These are phyloP conservation scores for Amniculicola lignicola DNA, from an alignment of 495 filamentous ascomycete species.

Conservation along the genomic window DNA sequence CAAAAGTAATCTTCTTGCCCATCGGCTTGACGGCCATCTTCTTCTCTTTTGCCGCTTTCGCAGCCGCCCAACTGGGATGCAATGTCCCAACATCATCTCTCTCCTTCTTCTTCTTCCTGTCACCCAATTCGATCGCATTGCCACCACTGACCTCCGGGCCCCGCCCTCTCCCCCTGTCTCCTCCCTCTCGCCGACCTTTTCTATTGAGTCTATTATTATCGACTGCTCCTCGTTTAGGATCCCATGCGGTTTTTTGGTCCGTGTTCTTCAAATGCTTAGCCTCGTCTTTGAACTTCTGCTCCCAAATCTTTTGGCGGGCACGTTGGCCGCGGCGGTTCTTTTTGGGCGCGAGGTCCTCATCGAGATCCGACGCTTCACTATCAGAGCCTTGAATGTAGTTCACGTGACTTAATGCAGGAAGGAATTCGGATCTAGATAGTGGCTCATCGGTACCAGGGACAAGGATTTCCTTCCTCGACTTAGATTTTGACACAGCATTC, in stretches of 20 bases:
- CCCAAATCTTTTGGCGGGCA: conserved; percentile 79
- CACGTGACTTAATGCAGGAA: conserved; percentile 79
- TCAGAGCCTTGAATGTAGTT: conserved; percentile 93
- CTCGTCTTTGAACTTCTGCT: conserved; percentile 79
- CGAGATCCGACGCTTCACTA: conserved; percentile 51
- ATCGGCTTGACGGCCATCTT: conserved; percentile 62
- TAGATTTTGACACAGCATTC: background rate
- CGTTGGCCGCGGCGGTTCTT: conserved; percentile 91
- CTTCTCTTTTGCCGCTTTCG: conserved; percentile 76
- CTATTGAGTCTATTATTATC: conserved; percentile 13
- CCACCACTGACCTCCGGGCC: conserved; percentile 16
- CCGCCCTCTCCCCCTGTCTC: conserved; percentile 26
- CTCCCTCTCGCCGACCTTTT: conserved; percentile 4
- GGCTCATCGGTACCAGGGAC: no score
- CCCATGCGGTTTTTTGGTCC: conserved; percentile 52
- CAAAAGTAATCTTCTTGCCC: conserved; percentile 90
- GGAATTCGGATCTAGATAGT: conserved; percentile 80
- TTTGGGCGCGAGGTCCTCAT: conserved; percentile 42
- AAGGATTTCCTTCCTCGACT: background rate
- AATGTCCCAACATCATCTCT: conserved; percentile 62
- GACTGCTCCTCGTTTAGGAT: conserved; percentile 47
- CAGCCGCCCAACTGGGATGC: conserved; percentile 94
- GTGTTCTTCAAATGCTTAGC: conserved; percentile 64
- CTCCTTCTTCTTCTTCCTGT: conserved; percentile 45
- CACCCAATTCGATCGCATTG: conserved; percentile 22